Base-by-base conservation (phyloP, 306 rosid genomes). In the Citrullus colocynthis region DNA sequence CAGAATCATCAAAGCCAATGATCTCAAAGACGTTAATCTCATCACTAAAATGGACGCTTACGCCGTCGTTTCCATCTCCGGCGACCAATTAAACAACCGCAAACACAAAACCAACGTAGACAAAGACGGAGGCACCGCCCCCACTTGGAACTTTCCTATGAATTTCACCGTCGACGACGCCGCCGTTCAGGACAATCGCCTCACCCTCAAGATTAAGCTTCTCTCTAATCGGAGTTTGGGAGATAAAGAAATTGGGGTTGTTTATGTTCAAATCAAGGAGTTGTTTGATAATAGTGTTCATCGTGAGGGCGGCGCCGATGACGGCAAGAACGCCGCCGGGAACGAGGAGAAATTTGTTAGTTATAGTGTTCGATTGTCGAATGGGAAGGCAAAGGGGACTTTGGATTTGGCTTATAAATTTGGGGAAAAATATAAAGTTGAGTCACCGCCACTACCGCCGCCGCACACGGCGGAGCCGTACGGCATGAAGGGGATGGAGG, bases 331-430 rank as follows among this genome's bases (percentile, higher is more conserved):
- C n/a, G 18, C 1, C 66, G 10, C 45, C 45, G 80, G 42, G 13
- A 81, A 76, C 3, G 18, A 24, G 3, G 81, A 51, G 72, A 83
- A 75, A 54, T 21, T 45, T 58, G 71, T 77, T 24, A 78, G 64
- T 15, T 86, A 83, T 60, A 37, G 79, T 71, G 84, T 88, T 6
- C 62, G 78, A 15, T 55, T 79, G 55, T 34, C 84, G 0, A 82
- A 42, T 17, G 88, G 90, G 3, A 88, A 75, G 16, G 5, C 61
- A 41, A 84, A 81, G n/a, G 92, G 92, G 2, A 55, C 78, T 6
- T 32, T 86, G 63, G 84, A 82, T 28, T 79, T 88, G 63, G 49
- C 79, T 21, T 84, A 82, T 82, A 84, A 83, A 37, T 86, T 88
- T 7, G 90, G 92, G 0, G 84, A 83, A 21, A 88, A 86, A 56